phyloP scores from a whole-genome alignment of 768 basidiomycete species.

The Sarcodon sp. region DNA sequence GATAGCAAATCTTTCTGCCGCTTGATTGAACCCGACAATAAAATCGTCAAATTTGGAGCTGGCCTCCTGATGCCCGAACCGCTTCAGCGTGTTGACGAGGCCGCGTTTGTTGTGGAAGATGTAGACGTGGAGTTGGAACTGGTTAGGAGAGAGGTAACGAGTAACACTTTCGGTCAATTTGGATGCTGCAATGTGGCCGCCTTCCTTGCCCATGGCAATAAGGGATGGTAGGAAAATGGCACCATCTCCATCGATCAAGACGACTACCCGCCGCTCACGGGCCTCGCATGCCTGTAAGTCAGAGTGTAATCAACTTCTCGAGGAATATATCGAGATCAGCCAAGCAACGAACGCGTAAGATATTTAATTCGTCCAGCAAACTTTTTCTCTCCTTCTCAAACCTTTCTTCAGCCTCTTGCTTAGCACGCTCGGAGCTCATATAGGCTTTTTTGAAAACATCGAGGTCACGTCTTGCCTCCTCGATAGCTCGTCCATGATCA shows the following conservation, averaged over 20 bases:
- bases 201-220: conserved; percentile 39
- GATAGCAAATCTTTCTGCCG: conserved; percentile 52
- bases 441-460: not conserved
- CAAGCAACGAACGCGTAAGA: not conserved
- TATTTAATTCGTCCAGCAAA: not conserved
- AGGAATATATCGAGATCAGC: not conserved
- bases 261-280: conserved; percentile 23
- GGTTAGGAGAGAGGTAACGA: conserved; percentile 10
- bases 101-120: conserved; percentile 55
- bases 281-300: conserved; percentile 6
- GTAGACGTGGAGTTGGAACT: conserved; percentile 44
- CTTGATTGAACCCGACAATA: conserved; percentile 57
- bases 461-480: not conserved
- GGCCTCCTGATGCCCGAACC: conserved; percentile 18
- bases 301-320: not conserved
- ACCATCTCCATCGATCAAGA: conserved; percentile 53
- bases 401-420: not conserved
- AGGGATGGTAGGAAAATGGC: conserved; percentile 44
- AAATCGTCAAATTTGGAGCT: conserved; percentile 48
- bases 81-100: conserved; percentile 34
- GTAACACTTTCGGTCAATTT: conserved; percentile 23
- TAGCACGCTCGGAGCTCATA: not conserved
- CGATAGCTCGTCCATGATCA: not conserved
- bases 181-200: conserved; percentile 44
- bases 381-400: not conserved